Evolutionary conservation across 2,329 filamentous ascomycete species (phyloP), one percentile per base, ranked within the genome.

Genomic region (Orbilia ellipsospora): DNA sequence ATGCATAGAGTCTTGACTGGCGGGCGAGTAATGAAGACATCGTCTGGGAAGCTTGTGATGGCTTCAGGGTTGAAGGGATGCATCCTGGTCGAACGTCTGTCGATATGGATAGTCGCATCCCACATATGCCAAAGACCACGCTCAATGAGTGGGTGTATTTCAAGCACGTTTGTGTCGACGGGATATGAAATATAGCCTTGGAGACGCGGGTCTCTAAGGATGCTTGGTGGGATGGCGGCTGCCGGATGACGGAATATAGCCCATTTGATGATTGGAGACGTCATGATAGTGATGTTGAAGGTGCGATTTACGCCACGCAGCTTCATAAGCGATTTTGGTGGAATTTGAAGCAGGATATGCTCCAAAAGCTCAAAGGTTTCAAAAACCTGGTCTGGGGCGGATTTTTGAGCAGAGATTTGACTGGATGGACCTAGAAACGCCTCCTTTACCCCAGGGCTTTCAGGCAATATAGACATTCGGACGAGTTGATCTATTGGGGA

Each of bases 11-110:
- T 6, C 12, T 40, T 52, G 2, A 52, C 28, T 40, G 59, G 59
- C 13, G 59, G 59, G 7, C 59, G 44, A 1, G 59, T 62, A n/a
- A 62, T 50, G 15, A 20, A 62, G 20, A 42, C 36, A 16, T 62
- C 45, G 18, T 51, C 15, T 51, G 59, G 59, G 18, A 62, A 52
- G 16, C 8, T 51, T 12, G 26, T 5, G 8, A 36, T 7, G 7
- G 12, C 10, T 8, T 16, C 15, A 2, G 26, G 4, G 23, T 2
- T 26, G 18, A 18, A 42, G 7, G 45, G 45, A 13, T 40, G 12
- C 1, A 1, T 7, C 15, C 23, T 15, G 5, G 59, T 23, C 1
- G 20, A 42, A 5, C 8, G 16, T 12, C n/a, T 10, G 16, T 28
- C 12, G 26, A 20, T 52, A 8, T 16, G n/a, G 4, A 62, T 2